Percentiles rank a stretch among this genome's conserved stretches.
These are phyloP conservation scores for Kodamaea plutei DNA, from an alignment of 1,139 yeast species.

Conservation along the genomic window DNA sequence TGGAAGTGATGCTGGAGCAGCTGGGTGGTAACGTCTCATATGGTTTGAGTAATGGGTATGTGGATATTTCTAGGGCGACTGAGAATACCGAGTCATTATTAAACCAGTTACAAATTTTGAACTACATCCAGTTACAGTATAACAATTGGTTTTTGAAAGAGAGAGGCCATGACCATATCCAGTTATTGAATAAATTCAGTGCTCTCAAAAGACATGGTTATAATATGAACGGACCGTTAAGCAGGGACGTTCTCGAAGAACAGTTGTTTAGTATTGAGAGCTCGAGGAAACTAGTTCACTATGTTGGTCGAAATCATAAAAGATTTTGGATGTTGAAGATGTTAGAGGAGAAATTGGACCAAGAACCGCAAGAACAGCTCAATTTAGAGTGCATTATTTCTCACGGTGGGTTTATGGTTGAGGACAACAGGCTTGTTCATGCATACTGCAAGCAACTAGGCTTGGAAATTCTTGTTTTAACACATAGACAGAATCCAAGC, in stretches of 20 bases:
- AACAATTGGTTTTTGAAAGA: constrained; percentile 8
- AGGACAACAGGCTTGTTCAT: constrained; percentile 13
- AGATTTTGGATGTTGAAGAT: constrained; percentile 24
- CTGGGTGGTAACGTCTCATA: constrained; percentile 14
- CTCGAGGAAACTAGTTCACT: constrained; percentile 13
- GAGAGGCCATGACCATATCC: constrained; percentile 8
- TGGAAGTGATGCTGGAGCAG: constrained; percentile 10
- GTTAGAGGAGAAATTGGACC: constrained; percentile 15
- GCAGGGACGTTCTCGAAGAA: constrained; percentile 14
- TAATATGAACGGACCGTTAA: constrained; percentile 31
- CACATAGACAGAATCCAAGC: constrained; percentile 15
- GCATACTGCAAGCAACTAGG: constrained; percentile 46
- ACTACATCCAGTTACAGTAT: constrained; percentile 18
- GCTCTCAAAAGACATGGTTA: constrained; percentile 34
- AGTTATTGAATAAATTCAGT: constrained; percentile 16
- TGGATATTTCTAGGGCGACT: constrained; percentile 19
- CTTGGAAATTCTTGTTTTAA: constrained; percentile 40
- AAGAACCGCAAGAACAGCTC: background rate
- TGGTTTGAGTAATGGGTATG: constrained; percentile 32
- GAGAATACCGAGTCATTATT: constrained; percentile 25
- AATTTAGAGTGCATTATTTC: constrained; percentile 27
- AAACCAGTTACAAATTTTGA: constrained; percentile 40
- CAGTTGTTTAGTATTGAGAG: constrained; percentile 17
- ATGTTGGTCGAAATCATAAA: constrained; percentile 15
- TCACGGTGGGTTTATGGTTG: constrained; percentile 16